Conservation (phyloP, 2,329 filamentous ascomycete genomes). For the Penicillium sp. region DNA sequence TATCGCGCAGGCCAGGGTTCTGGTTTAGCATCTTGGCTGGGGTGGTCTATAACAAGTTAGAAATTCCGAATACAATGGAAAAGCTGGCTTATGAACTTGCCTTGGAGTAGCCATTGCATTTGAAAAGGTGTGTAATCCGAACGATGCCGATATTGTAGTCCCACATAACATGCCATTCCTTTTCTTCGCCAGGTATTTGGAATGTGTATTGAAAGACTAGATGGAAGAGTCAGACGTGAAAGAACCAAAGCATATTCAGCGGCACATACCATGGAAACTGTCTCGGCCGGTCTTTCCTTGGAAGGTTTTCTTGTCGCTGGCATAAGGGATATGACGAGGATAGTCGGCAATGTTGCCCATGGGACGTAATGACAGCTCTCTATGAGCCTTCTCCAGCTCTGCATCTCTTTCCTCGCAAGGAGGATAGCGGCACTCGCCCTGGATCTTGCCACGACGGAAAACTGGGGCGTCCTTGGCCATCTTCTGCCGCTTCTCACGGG, state of each 20-base stretch:
- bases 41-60: conserved; percentile 62
- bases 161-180: conserved; percentile 81
- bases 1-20: conserved; percentile 81
- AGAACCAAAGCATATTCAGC: neutral
- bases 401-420: conserved; percentile 68
- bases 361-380: conserved; percentile 64
- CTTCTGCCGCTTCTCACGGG: conserved; percentile 50
- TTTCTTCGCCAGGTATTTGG: conserved; percentile 63
- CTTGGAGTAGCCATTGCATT: conserved; percentile 83
- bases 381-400: conserved; percentile 57
- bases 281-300: conserved; percentile 81
- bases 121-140: conserved; percentile 92
- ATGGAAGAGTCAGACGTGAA: conserved; percentile 7
- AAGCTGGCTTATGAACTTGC: conserved; percentile 47
- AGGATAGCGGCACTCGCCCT: conserved; percentile 68
- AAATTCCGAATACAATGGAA: neutral
- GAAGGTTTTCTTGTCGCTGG: conserved; percentile 89
- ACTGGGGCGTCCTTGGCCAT: conserved; percentile 64
- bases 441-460: conserved; percentile 60
- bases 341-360: conserved; percentile 59
- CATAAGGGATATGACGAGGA: conserved; percentile 82
- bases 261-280: conserved; percentile 72
- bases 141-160: conserved; percentile 95
- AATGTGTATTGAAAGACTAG: conserved; percentile 68
- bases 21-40: conserved; percentile 76